phyloP scores from a whole-genome alignment of 2,329 filamentous ascomycete genomes.

The Pezicula rhizophila region DNA sequence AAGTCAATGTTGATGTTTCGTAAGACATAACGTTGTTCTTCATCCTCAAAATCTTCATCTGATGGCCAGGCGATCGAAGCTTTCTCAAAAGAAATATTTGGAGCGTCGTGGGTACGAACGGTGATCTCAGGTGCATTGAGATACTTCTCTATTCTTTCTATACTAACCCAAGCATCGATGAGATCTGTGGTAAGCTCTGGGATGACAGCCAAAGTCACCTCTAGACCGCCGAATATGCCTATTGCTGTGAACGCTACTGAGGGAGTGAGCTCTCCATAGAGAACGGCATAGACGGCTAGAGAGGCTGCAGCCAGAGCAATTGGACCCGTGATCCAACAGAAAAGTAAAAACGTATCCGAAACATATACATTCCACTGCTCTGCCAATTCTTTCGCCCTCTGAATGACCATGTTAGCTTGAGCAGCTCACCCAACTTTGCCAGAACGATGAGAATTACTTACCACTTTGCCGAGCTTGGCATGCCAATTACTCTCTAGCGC shows the following conservation, averaged over 20 bases:
- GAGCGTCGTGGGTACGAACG: slow-evolving; percentile 45
- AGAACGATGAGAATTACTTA: too few species aligned
- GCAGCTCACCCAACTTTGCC: too few species aligned
- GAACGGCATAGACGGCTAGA: slow-evolving; percentile 59
- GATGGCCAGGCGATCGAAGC: slow-evolving; percentile 71
- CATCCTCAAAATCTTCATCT: slow-evolving; percentile 52
- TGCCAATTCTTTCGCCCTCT: slow-evolving; percentile 57
- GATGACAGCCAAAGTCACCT: slow-evolving; percentile 63
- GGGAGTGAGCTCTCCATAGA: slow-evolving; percentile 58
- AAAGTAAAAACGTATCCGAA: slow-evolving; percentile 55
- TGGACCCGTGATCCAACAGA: slow-evolving; percentile 68
- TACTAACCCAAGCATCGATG: slow-evolving; percentile 68
- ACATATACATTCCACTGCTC: slow-evolving; percentile 62
- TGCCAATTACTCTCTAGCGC: slow-evolving; percentile 73
- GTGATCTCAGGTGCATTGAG: slow-evolving; percentile 59
- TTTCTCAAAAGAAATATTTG: slow-evolving; percentile 58
- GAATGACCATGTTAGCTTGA: too few species aligned
- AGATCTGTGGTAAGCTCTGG: slow-evolving; percentile 67
- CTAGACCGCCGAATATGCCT: slow-evolving; percentile 67
- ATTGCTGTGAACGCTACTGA: slow-evolving; percentile 77
- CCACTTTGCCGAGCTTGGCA: slow-evolving; percentile 55
- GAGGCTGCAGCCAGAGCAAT: slow-evolving; percentile 68
- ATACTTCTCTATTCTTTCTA: slow-evolving; percentile 66
- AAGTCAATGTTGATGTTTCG: slow-evolving; percentile 60
- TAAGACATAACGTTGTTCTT: slow-evolving; percentile 58